Evolutionary conservation across 495 filamentous ascomycete genomes (phyloP).

Genomic region (Neurospora sp.): DNA sequence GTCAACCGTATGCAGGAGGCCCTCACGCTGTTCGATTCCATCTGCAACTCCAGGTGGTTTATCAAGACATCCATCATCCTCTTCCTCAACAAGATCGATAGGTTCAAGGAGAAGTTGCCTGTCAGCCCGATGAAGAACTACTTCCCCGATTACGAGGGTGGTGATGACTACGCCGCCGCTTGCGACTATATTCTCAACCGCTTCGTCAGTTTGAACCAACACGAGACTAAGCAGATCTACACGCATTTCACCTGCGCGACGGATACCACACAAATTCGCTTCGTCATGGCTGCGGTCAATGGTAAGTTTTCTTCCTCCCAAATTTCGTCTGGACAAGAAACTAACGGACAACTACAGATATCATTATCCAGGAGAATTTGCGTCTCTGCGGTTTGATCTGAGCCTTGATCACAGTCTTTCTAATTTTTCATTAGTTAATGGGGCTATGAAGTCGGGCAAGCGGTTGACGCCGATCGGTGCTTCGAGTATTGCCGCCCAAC

Average conservation of each 20-base stretch:
- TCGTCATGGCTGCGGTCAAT: slow-evolving; percentile 99
- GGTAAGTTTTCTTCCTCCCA: slow-evolving; percentile 46
- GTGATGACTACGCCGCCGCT: slow-evolving; percentile 82
- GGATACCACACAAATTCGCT: slow-evolving; percentile 95
- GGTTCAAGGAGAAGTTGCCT: slow-evolving; percentile 99
- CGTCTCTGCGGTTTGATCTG: slow-evolving; percentile 97
- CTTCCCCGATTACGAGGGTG: slow-evolving; percentile 97
- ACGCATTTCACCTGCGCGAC: slow-evolving; percentile 99
- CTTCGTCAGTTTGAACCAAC: slow-evolving; percentile 94
- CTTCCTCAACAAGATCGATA: slow-evolving; percentile 99
- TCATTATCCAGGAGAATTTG: slow-evolving; percentile 99
- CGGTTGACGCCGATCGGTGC: background rate
- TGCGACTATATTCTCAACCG: slow-evolving; percentile 97
- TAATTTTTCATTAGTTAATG: background rate
- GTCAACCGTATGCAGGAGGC: slow-evolving; percentile 99
- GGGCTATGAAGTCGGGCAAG: background rate
- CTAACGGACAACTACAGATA: slow-evolving; percentile 52
- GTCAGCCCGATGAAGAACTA: slow-evolving; percentile 99
- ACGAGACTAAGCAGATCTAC: slow-evolving; percentile 99
- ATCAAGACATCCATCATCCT: slow-evolving; percentile 98
- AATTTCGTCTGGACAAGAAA: slow-evolving; percentile 1
- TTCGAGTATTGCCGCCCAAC: slow-evolving; percentile 7
- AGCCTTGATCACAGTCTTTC: slow-evolving; percentile 8
- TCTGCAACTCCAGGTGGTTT: slow-evolving; percentile 99
- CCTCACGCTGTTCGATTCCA: slow-evolving; percentile 94